Conservation (phyloP, 495 filamentous ascomycete species). For the Trichocladium antarcticum region DNA sequence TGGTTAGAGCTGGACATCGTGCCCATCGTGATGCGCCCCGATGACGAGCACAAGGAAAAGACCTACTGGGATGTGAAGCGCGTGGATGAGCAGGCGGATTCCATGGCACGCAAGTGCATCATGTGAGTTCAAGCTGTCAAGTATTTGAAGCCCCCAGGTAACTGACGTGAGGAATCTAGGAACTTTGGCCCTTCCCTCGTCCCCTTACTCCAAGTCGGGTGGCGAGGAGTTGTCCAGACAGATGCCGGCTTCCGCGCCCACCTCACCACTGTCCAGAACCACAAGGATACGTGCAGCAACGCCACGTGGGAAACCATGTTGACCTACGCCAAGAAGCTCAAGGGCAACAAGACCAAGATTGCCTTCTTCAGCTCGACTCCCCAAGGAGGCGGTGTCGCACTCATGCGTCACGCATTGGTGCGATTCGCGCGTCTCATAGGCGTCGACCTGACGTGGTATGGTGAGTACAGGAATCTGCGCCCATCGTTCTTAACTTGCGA, state of each 20-base stretch:
- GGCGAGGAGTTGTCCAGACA: slow-evolving; percentile 61
- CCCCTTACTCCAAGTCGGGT: slow-evolving; percentile 66
- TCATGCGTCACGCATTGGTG: slow-evolving; percentile 80
- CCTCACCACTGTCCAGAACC: slow-evolving; percentile 51
- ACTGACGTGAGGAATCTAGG: slow-evolving; percentile 30
- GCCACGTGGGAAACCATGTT: slow-evolving; percentile 60
- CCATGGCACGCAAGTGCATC: slow-evolving; percentile 72
- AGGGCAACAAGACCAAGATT: slow-evolving; percentile 53
- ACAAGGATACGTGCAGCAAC: slow-evolving; percentile 47
- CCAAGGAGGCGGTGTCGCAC: slow-evolving; percentile 76
- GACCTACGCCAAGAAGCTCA: slow-evolving; percentile 57
- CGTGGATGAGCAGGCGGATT: slow-evolving; percentile 77
- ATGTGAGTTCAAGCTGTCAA: slow-evolving; percentile 34
- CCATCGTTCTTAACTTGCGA: background rate
- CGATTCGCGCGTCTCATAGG: slow-evolving; percentile 58
- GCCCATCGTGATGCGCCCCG: slow-evolving; percentile 45
- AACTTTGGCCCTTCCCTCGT: slow-evolving; percentile 65
- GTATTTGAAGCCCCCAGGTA: background rate
- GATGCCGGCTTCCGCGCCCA: slow-evolving; percentile 55
- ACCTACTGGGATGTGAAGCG: slow-evolving; percentile 44
- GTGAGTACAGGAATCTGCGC: slow-evolving; percentile 23
- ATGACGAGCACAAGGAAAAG: slow-evolving; percentile 35
- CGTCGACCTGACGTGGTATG: slow-evolving; percentile 67
- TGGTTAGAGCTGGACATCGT: slow-evolving; percentile 75
- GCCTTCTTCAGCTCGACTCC: slow-evolving; percentile 83